Base-by-base conservation (phyloP, 2,329 filamentous ascomycete genomes). In the Trichoderma afroharzianum region DNA sequence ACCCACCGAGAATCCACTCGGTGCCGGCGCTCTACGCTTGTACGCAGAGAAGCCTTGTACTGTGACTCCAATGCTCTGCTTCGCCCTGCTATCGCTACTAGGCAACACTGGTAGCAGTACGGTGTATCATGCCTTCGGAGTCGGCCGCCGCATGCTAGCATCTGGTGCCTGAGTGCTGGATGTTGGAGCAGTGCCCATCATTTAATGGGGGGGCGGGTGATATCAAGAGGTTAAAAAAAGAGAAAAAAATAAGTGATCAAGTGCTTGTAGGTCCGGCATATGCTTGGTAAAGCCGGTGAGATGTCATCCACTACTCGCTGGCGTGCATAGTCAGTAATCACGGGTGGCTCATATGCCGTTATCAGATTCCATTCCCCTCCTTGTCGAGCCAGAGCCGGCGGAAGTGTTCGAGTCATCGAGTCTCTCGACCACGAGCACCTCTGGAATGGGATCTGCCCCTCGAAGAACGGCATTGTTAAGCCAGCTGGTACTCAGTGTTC, bases 1-100 rank as follows among this genome's bases (percentile, higher is more conserved):
- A 71, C 71, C 75, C 75, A 75, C 74, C 12, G 59, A 21, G 68
- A 71, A 62, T 21, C 70, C 70, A 71, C 63, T 71, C 70, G 36
- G 55, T 36, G 61, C 69, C 64, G 55, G 69, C 61, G 55, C 57
- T 63, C 32, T 57, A 55, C 70, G 58, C 36, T 66, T 50, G 69
- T 53, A 58, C 64, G 58, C 69, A 72, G 68, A 72, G 43, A 64
- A 30, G 61, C 39, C 39, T 66, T 36, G 63, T 66, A 66, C 63
- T 39, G 63, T 55, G 67, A 57, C 63, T 24, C 63, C 63, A 21
- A 39, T 24, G 28, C 32, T 30, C 21, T 55, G 63, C n/a, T 32
- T 57, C 28, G 21, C 47, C 57, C 57, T 50, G 47, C 26, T 24
- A 11, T 24, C 30, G n/a, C 28, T 33, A 21, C 30, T 59, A 6